Base-by-base conservation (phyloP, 164 flowering plant genomes). In the Aristolochia contorta region DNA sequence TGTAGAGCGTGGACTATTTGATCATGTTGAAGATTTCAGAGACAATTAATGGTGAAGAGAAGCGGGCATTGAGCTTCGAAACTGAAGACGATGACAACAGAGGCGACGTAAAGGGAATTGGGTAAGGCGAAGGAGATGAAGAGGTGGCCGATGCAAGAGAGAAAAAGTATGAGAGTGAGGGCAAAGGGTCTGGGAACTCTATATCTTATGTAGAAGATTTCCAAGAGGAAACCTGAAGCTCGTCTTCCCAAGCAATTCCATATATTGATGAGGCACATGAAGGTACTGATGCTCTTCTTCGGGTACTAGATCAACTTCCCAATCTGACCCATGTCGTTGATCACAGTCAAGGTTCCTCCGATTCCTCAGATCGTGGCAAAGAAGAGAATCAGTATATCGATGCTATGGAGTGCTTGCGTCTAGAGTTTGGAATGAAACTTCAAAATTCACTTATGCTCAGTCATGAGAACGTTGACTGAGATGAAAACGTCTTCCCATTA, bases 271-370 rank as follows among this genome's bases (percentile, higher is more conserved):
- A 85, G 78, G 0, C 87, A 82, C 0, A 85, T 81, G 25, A 78
- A 80, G 19, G 86, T 82, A 72, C 82, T 66, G n/a, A 79, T 74
- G 57, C 71, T 72, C 1, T 24, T 37, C 2, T 27, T 19, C 0
- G 76, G 71, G 70, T 85, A 85, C 4, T 75, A 76, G 4, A 78
- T 56, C 0, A 87, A 76, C 20, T 69, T 32, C 2, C 87, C 87
- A 5, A 85, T 85, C 61, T 85, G 91, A n/a, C 85, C 87, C 57
- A 85, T 16, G 54, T 82, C 82, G 75, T 85, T 88, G 7, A 85
- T 79, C 0, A 77, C 81, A 1, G 88, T 80, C 13, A 85, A 62
- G 0, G 78, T 77, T 27, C 84, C 77, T 0, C 91, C 91, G 8
- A 78, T 62, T 0, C 87, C 84, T 54, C 86, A 85, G 6, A 71